Percentiles rank a stretch among this genome's conserved stretches.
Evolutionary conservation across 2,329 filamentous ascomycete genomes (phyloP).

Genomic region (Neonectria hederae): DNA sequence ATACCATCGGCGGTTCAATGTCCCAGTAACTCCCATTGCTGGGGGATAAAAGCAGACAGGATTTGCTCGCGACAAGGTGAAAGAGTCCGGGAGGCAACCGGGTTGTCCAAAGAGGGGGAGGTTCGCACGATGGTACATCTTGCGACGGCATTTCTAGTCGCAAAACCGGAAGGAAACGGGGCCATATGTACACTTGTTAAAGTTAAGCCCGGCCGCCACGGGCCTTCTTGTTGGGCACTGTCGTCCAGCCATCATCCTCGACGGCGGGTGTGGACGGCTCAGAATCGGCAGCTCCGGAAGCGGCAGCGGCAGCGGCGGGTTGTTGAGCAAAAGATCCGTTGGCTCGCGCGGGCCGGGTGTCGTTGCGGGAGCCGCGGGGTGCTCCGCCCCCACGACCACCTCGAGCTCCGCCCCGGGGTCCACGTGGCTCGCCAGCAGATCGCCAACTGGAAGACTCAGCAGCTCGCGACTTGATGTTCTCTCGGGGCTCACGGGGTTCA

Average conservation of each 20-base stretch:
- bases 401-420: constrained; percentile 58
- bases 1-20: constrained; percentile 2
- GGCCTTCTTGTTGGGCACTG: constrained; percentile 55
- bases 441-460: constrained; percentile 70
- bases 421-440: constrained; percentile 58
- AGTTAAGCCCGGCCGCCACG: constrained; percentile 47
- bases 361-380: constrained; percentile 54
- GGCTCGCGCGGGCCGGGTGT: constrained; percentile 57
- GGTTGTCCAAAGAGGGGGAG: constrained; percentile 24
- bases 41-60: constrained; percentile 30
- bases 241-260: constrained; percentile 71
- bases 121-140: constrained; percentile 41
- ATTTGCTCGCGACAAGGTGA: constrained; percentile 33
- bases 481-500: constrained; percentile 48
- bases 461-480: constrained; percentile 62
- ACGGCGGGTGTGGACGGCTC: constrained; percentile 53
- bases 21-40: constrained; percentile 16
- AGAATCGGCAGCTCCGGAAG: constrained; percentile 35
- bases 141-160: constrained; percentile 48
- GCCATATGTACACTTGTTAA: constrained; percentile 49
- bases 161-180: constrained; percentile 47
- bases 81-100: constrained; percentile 31
- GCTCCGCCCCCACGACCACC: constrained; percentile 55
- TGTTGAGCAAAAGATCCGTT: constrained; percentile 58
- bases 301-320: constrained; percentile 42